Base-by-base conservation (phyloP, 106 monocot genomes). In the Ottelia alismoides region DNA sequence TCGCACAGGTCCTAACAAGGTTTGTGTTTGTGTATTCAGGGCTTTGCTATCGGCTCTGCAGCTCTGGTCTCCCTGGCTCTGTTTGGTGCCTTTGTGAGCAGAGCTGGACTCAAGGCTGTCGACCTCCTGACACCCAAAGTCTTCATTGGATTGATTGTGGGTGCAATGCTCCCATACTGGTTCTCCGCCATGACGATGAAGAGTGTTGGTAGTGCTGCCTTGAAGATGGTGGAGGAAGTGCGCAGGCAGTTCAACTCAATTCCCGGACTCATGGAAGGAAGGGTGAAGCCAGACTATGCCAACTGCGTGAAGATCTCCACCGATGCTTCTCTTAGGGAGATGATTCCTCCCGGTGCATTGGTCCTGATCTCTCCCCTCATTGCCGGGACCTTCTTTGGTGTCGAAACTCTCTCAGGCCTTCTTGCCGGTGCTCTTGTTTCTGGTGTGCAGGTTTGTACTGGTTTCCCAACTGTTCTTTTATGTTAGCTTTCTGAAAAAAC, bases 101-200 rank as follows among this genome's bases (percentile, higher is more conserved):
- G 82, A 53, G 70, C 82, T 2, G 82, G 54, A 22, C 62, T 83
- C 46, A 22, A 27, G 27, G 43, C 67, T n/a, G 70, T 83, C 20
- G 74, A 83, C 47, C 67, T 78, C 11, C 30, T 83, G 64, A 61
- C 60, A 19, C 83, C 83, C 0, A 78, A 63, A 64, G 78, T 83
- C 16, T 83, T 83, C 61, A 58, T 77, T 20, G 83, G 83, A 27
- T 32, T 83, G 11, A 27, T 83, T 20, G 83, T 83, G 4, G 83
- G 78, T 4, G 77, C 78, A n/a, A 83, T 83, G 83, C 81, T 81
- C 53, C 81, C 81, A 3, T 81, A 81, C 68, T 81, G 81, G 81
- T 81, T 81, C 64, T 81, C 81, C 0, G 81, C 81, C 60, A 76
- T 81, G 81, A 81, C 81, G 2, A 81, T 81, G 75, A 75, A 72